Base-by-base conservation (phyloP, 139 green algal species). In the Chlorella sp. region DNA sequence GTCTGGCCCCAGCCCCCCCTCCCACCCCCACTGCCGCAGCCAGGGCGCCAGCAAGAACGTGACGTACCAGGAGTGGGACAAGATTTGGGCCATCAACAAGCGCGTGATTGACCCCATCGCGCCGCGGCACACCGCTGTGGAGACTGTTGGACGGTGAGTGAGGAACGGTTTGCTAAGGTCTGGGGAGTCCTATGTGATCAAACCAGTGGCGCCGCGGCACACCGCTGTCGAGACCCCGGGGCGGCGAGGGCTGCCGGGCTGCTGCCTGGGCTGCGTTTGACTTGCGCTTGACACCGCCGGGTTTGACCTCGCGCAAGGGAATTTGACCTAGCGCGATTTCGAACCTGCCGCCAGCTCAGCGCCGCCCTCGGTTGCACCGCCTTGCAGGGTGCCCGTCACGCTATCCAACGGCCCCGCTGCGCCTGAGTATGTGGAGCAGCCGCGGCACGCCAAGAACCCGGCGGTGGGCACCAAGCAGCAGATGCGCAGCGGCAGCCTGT, bases 11-110 rank as follows among this genome's bases (percentile, higher is more conserved):
- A 1, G n/a, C 67, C 34, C 34, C 67, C 16, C 67, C 67, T 28
- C 4, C 16, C 51, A n/a, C 40, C 44, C 1, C 46, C 32, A 6
- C 54, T 9, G 7, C 11, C n/a, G 76, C 76, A 82, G 79, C 32
- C 97, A 99, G 92, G 97, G 97, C 20, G 96, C 97, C 34, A 95
- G 88, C 51, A 97, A 96, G 70, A 99, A 99, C 78, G 76, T 96
- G 41, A 97, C 68, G 2, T 85, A 74, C 41, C 92, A 95, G 87
- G 96, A 99, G 90, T 99, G 96, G 97, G 97, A 99, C 92, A 99
- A 99, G 93, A 94, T 99, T 56, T 99, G 97, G 97, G 92, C 95
- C 34, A 97, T 99, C 87, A 99, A 99, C 94, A 99, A 99, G 91
- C 94, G 93, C 62, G 48, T 97, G 8, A 96, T 97, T 28, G 95